phyloP scores from a whole-genome alignment of 257 asterid species.

The Penstemon newberryi region DNA sequence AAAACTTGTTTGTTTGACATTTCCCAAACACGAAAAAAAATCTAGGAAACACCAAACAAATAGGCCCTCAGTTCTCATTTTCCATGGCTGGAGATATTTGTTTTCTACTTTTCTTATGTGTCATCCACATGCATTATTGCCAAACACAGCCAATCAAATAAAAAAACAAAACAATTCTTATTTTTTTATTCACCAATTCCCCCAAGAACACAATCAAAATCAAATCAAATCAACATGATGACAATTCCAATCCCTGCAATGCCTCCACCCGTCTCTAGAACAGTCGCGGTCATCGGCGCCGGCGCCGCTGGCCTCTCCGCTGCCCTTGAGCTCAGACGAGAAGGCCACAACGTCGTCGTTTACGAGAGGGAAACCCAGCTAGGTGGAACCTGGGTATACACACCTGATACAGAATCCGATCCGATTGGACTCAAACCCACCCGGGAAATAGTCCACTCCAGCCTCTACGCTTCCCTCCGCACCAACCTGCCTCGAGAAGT shows the following conservation, averaged over 20 bases:
- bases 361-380: constrained; percentile 62
- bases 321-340: constrained; percentile 75
- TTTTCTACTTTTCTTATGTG: no score
- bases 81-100: no score
- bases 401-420: constrained; percentile 63
- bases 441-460: constrained; percentile 63
- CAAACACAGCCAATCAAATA: no score
- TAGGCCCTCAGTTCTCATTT: no score
- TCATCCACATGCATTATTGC: no score
- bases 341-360: constrained; percentile 82
- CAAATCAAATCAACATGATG: constrained; percentile 25
- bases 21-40: no score
- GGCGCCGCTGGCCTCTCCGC: constrained; percentile 91
- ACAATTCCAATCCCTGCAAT: constrained; percentile 34
- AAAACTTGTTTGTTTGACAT: no score
- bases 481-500: constrained; percentile 84
- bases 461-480: constrained; percentile 84
- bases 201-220: background rate
- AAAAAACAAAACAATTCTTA: no score
- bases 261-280: constrained; percentile 42
- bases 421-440: constrained; percentile 58
- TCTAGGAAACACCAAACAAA: no score
- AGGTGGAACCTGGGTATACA: constrained; percentile 92
- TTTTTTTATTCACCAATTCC: background rate
- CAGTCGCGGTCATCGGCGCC: constrained; percentile 92